phyloP scores from a whole-genome alignment of 2,329 filamentous ascomycete species.

The Bipolaris oryzae region DNA sequence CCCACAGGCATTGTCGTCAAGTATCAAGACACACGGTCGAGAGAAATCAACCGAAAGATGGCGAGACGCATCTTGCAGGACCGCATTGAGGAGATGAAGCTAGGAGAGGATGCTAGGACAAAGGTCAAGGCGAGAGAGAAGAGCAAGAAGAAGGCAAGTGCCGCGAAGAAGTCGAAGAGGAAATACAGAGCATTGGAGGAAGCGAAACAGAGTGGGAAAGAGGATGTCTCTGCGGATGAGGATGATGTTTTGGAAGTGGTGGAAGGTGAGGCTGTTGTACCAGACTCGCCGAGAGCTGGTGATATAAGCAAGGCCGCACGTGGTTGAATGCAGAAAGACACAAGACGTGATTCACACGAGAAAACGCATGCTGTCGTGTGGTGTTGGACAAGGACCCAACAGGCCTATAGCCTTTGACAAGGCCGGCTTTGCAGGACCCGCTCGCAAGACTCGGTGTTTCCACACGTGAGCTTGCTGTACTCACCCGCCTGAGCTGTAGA shows the following conservation, averaged over 20 bases:
- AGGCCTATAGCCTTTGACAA: neutral
- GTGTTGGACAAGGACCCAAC: no score
- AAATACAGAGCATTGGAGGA: conserved; percentile 67
- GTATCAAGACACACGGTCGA: conserved; percentile 86
- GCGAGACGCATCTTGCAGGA: conserved; percentile 79
- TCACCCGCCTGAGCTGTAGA: neutral
- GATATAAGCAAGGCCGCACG: conserved; percentile 1
- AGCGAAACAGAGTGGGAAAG: conserved; percentile 71
- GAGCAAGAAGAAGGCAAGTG: conserved; percentile 74
- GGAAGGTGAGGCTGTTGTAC: conserved; percentile 12
- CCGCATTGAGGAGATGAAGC: conserved; percentile 73
- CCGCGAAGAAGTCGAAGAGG: conserved; percentile 78
- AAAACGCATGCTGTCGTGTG: neutral
- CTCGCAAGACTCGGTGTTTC: neutral
- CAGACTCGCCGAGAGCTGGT: neutral
- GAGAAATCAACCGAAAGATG: conserved; percentile 84
- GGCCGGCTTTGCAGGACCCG: neutral
- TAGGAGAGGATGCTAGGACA: conserved; percentile 72
- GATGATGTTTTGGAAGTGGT: conserved; percentile 28
- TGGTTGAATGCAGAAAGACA: neutral
- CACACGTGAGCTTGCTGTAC: neutral
- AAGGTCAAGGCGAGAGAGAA: conserved; percentile 68
- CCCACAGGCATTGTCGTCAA: conserved; percentile 94
- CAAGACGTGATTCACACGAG: neutral
- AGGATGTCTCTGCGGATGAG: conserved; percentile 60